Percentiles rank a stretch among this genome's conserved stretches.
Conservation (phyloP, 2,329 filamentous ascomycete species). For the Cladophialophora immunda region DNA sequence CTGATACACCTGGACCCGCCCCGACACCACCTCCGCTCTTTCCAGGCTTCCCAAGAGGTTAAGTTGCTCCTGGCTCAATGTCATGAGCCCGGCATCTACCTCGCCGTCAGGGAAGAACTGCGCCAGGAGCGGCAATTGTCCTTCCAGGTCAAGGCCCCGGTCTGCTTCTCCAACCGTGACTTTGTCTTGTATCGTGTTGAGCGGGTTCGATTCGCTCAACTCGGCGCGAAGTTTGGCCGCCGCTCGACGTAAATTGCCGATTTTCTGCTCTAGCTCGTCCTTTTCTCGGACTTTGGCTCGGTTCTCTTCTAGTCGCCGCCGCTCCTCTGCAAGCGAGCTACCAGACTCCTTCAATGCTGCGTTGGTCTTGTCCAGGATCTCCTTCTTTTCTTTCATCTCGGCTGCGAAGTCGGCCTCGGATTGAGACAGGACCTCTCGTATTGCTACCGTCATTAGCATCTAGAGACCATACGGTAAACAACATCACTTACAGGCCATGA, state of each 20-base stretch:
- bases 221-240: constrained; percentile 73
- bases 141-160: constrained; percentile 48
- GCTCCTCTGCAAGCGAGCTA: constrained; percentile 77
- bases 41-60: constrained; percentile 64
- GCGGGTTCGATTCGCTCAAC: constrained; percentile 54
- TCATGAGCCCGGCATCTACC: constrained; percentile 49
- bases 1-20: constrained; percentile 74
- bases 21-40: constrained; percentile 67
- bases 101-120: constrained; percentile 49
- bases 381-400: constrained; percentile 84
- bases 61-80: constrained; percentile 51
- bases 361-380: constrained; percentile 82
- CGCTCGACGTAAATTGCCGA: constrained; percentile 79
- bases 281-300: constrained; percentile 70
- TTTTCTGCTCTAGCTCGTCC: constrained; percentile 73
- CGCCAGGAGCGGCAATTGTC: constrained; percentile 49
- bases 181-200: constrained; percentile 44
- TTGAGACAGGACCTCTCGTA: constrained; percentile 81
- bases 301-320: constrained; percentile 75
- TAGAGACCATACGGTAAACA: too few species aligned
- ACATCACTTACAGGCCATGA: constrained; percentile 51
- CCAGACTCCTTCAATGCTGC: constrained; percentile 81
- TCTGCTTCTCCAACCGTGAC: constrained; percentile 60
- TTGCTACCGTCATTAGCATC: constrained; percentile 65
- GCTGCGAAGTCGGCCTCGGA: constrained; percentile 80